A percentile compares a stretch with the other conserved stretches of the same genome.
Evolutionary conservation across 768 basidiomycete species (phyloP).

Genomic region (Chalciporus pseudorubinellus): DNA sequence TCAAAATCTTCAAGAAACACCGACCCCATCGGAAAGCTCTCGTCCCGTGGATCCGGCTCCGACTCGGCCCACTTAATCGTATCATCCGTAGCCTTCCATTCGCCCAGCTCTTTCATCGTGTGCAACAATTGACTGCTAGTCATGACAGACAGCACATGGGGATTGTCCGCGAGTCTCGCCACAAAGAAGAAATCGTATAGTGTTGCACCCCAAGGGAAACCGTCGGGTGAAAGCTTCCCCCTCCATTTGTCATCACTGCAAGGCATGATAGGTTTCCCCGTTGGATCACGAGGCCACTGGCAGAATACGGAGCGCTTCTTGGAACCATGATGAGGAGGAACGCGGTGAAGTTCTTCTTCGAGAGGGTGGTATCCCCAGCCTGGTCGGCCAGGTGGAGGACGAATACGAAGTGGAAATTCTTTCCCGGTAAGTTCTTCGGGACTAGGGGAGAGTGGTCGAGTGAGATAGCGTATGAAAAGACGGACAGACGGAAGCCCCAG

Average conservation of each 20-base stretch:
- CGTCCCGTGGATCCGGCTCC: slow-evolving; percentile 22
- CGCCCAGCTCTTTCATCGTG: slow-evolving; percentile 11
- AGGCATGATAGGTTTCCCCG: slow-evolving; percentile 8
- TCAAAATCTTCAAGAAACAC: slow-evolving; percentile 15
- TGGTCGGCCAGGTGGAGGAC: not conserved
- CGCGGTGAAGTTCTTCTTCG: slow-evolving; percentile 2
- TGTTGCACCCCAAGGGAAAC: slow-evolving; percentile 27
- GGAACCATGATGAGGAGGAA: not conserved
- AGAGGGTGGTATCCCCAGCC: slow-evolving; percentile 10
- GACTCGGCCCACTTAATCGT: slow-evolving; percentile 21
- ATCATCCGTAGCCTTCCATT: slow-evolving; percentile 14
- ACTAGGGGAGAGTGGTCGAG: too few species aligned
- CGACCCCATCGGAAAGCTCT: slow-evolving; percentile 14
- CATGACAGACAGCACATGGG: not conserved
- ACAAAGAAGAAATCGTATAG: slow-evolving; percentile 27
- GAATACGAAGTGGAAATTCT: too few species aligned
- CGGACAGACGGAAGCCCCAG: too few species aligned
- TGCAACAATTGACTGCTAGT: slow-evolving; percentile 21
- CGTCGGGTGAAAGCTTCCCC: slow-evolving; percentile 23
- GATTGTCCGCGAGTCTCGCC: not conserved
- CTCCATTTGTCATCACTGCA: not conserved
- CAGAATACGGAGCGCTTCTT: slow-evolving; percentile 22
- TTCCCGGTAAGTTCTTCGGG: too few species aligned
- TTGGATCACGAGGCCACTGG: slow-evolving; percentile 24
- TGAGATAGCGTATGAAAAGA: too few species aligned